A percentile compares a stretch with the other conserved stretches of the same genome.
phyloP scores from a whole-genome alignment of 73 alveolate genomes.

The Diophrys appendiculata region DNA sequence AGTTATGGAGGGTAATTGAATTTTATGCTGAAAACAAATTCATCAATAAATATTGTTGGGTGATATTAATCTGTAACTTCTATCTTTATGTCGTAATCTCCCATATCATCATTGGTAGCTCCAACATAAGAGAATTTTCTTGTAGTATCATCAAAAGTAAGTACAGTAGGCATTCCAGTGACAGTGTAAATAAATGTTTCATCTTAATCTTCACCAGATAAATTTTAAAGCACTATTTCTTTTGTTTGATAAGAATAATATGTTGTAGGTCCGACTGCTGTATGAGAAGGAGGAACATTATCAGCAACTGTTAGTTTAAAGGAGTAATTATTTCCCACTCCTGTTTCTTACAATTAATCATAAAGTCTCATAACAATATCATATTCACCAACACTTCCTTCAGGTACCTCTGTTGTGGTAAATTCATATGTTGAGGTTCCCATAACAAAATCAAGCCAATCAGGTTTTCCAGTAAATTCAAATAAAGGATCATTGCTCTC shows the following conservation, averaged over 20 bases:
- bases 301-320: neutral
- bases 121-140: neutral
- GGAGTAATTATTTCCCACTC: neutral
- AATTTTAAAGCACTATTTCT: too few relatives aligned
- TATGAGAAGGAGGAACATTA: neutral
- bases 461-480: neutral
- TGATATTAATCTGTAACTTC: neutral
- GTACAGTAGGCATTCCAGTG: neutral
- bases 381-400: neutral
- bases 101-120: neutral
- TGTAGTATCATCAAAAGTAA: neutral
- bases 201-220: neutral
- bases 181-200: neutral
- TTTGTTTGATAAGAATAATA: neutral
- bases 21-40: neutral
- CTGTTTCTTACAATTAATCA: too few relatives aligned
- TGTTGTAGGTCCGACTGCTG: neutral
- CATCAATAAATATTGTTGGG: neutral
- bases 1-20: neutral
- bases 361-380: neutral
- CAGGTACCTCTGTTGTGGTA: neutral
- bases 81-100: neutral
- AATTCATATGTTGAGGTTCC: neutral
- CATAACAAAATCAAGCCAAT: neutral
- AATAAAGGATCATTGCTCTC: neutral